These are phyloP conservation scores for Fusarium sp. DNA, from an alignment of 2,329 filamentous ascomycete species.

Conservation along the genomic window DNA sequence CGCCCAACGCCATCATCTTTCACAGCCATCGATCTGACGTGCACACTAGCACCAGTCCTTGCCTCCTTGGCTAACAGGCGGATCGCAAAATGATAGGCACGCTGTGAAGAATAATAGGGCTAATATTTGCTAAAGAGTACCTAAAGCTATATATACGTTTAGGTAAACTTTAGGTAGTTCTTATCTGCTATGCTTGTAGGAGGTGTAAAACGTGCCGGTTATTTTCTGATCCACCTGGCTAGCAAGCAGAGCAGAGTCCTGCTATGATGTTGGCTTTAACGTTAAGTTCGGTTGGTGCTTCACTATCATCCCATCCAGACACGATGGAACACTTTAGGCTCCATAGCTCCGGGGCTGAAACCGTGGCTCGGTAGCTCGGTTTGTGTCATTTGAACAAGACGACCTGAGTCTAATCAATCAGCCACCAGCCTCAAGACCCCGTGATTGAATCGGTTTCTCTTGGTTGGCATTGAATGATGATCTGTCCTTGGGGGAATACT, in stretches of 20 bases:
- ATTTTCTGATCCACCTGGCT: too few species aligned
- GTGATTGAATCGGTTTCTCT: constrained; percentile 16
- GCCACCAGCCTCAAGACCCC: constrained; percentile 16
- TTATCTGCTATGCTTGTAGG: too few species aligned
- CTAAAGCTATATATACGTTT: too few species aligned
- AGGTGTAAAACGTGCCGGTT: too few species aligned
- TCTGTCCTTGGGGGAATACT: constrained; percentile 4
- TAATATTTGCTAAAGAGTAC: too few species aligned
- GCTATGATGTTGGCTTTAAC: constrained; percentile 16
- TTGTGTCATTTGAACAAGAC: constrained; percentile 40
- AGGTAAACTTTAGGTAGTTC: too few species aligned
- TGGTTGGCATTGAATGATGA: background rate
- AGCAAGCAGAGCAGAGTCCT: constrained; percentile 33
- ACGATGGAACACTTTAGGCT: constrained; percentile 32
- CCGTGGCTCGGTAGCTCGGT: constrained; percentile 47
- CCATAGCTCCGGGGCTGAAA: constrained; percentile 46
- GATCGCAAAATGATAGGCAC: too few species aligned
- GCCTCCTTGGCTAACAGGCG: too few species aligned
- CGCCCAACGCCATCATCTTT: constrained; percentile 18
- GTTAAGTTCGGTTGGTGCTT: constrained; percentile 15
- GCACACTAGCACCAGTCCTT: constrained; percentile 35
- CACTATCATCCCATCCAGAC: constrained; percentile 18
- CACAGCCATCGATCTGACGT: constrained; percentile 40
- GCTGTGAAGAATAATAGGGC: too few species aligned
- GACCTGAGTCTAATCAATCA: constrained; percentile 35